Evolutionary conservation across 257 asterid genomes (phyloP), one percentile per base, ranked within the genome.

Genomic region (Misopates orontium): DNA sequence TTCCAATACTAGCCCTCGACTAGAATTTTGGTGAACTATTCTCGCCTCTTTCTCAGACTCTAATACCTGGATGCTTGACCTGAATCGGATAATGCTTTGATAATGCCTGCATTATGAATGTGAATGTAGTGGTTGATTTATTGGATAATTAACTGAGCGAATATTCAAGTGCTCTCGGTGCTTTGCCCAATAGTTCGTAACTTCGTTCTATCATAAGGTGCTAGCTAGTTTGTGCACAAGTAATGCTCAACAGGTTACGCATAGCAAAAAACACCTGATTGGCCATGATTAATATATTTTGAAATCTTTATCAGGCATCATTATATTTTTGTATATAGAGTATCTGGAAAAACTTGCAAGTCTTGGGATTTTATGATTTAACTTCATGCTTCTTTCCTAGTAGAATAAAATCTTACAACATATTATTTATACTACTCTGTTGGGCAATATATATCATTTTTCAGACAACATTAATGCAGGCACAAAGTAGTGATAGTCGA

Each of bases 401-500:
- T 44, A 32, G 45, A 73, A 56, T 64, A 45, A 45, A 69, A 67
- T 44, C 23, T 28, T 2, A 28, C 36, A 7, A 3, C 36, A 28
- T 28, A 28, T 28, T 28, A 7, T 28, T 28, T 28, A 7, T 28
- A 28, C 3, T 28, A 28, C 36, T 7, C 36, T 28, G 36, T 28
- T 28, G 36, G 36, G 7, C 36, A 28, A 59, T 15, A n/a, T n/a
- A n/a, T n/a, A 45, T 52, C 17, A 9, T 64, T 50, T 39, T 65
- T 44, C n/a, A 36, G 25, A 25, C 36, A n/a, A n/a, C n/a, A n/a
- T 24, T 55, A n/a, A 62, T 66, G 71, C 80, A 91, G 96, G 79
- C 96, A 91, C 85, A 91, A 91, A 79, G 83, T 91, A 60, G 91
- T 91, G 73, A 83, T 93, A 75, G 96, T 87, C 57, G 98, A 93